Conservation (phyloP, 179 eudicot genomes). For the Silene coronaria region DNA sequence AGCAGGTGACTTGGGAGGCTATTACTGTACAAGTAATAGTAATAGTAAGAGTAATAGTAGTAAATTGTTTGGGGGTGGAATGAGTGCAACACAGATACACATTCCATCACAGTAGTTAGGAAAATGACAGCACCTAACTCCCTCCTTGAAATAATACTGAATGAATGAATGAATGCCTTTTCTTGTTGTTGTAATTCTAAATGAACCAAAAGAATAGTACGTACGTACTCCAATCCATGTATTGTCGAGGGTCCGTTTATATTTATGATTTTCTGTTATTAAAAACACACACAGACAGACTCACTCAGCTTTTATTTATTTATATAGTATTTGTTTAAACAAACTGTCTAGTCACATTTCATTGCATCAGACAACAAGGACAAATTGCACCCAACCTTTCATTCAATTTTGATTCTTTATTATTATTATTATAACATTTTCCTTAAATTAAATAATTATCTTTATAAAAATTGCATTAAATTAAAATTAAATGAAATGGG, state of each 20-base stretch:
- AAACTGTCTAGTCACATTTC: slow-evolving; percentile 22
- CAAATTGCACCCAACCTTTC: neutral
- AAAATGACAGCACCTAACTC: slow-evolving; percentile 17
- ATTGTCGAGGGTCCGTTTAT: slow-evolving; percentile 3
- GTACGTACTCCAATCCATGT: too few species aligned
- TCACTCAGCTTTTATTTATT: too few species aligned
- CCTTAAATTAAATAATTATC: too few species aligned
- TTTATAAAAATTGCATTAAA: neutral
- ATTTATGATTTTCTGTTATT: slow-evolving; percentile 9
- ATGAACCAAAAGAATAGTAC: neutral
- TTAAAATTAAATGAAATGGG: neutral
- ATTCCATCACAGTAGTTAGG: slow-evolving; percentile 20
- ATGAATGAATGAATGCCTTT: too few species aligned
- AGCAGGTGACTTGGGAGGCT: neutral
- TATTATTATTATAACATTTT: too few species aligned
- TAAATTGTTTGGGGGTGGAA: too few species aligned
- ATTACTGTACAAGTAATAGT: neutral
- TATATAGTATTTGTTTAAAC: too few species aligned
- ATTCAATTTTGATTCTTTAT: neutral
- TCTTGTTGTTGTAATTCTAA: too few species aligned
- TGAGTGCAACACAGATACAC: slow-evolving; percentile 3
- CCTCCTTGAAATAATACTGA: too few species aligned
- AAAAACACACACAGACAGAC: neutral
- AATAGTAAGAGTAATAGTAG: neutral
- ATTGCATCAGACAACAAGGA: slow-evolving; percentile 18